Base-by-base conservation (phyloP, 2,329 filamentous ascomycete genomes). In the Teratosphaeria nubilosa region DNA sequence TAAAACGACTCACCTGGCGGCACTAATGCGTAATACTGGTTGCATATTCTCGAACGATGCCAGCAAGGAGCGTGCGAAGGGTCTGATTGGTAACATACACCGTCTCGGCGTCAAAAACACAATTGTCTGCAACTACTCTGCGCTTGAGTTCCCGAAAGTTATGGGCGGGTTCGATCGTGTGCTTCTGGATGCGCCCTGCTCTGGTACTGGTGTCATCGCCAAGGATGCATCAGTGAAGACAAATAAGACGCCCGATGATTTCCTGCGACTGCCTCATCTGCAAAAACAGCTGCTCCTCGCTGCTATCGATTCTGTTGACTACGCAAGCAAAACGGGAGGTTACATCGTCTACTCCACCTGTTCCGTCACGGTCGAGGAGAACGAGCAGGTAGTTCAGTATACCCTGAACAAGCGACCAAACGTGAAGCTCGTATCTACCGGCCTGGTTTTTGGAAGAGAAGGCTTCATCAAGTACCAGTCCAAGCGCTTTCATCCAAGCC, bases 221-320 rank as follows among this genome's bases (percentile, higher is more conserved):
- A 99, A 99, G 78, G 94, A 99, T 75, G 84, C 92, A 32, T 90
- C 87, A 64, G 91, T 99, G 66, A 99, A 99, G 82, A 97, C 92
- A 25, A 97, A 96, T 80, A 97, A 97, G 80, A 95, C 89, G 11
- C 90, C 95, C 72, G 87, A 86, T 64, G 94, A 99, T 74, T 99
- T 99, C 78, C 83, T 96, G 74, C 85, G 87, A 69, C 83, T 99
- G 56, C 91, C 94, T 0, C 94, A 99, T 74, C 83, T 90, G 60
- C 94, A 99, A 75, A 96, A 96, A 75, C 91, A 97, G 76, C 82
- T 99, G 58, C 78, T 99, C 13, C 83, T 99, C 30, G 85, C 91
- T 7, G 94, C 94, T 54, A 96, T 99, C 63, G 94, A 99, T 77
- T 95, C 90, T 0, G 90, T 95, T 16, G 91, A 96, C 73, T 91